Base-by-base conservation (phyloP, 1,284 basidiomycete species). In the Porogramme epimiltina region DNA sequence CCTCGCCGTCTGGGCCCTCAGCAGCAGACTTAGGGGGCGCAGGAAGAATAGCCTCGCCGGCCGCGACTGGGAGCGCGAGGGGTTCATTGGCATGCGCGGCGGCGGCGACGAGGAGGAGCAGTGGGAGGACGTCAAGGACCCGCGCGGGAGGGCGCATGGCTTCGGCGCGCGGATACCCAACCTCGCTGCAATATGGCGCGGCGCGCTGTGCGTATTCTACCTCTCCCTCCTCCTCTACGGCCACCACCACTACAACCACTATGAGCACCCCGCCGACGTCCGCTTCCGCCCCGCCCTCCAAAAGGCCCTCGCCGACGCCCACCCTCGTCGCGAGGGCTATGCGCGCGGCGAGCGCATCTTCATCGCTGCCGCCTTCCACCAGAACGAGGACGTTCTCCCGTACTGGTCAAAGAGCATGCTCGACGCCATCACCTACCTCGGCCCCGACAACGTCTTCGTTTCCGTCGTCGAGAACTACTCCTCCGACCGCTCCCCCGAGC, bases 381-480 rank as follows among this genome's bases (percentile, higher is more conserved):
- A 76, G 39, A 76, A 76, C 42, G 59, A 69, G 46, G 42, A 52
- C 0, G 65, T 76, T 2, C 56, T 77, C 9, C 73, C 75, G 2
- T 72, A 75, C 55, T 77, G 75, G 75, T 68, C 66, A 3, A 53
- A 67, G 18, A 65, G 71, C 24, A 61, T 78, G 41, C 57, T 69
- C 48, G 68, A 69, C 55, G 63, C 65, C 11, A 73, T 75, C 33
- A 56, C 61, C 40, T 74, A 73, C 63, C 70, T 84, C 31, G 82
- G 82, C 9, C 55, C 66, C 3, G 69, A 74, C 42, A 80, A 81
- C 45, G 75, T 77, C 16, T 84, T 75, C 56, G 70, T 84, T 4
- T 82, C 80, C 18, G 69, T 84, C 47, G 73, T 82, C 59, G 82
- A 84, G 63, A 79, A 76, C 45, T 72, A 79, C 58, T 80, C 78